These are phyloP conservation scores for Trametes meyenii DNA, from an alignment of 768 basidiomycete species.

Conservation along the genomic window DNA sequence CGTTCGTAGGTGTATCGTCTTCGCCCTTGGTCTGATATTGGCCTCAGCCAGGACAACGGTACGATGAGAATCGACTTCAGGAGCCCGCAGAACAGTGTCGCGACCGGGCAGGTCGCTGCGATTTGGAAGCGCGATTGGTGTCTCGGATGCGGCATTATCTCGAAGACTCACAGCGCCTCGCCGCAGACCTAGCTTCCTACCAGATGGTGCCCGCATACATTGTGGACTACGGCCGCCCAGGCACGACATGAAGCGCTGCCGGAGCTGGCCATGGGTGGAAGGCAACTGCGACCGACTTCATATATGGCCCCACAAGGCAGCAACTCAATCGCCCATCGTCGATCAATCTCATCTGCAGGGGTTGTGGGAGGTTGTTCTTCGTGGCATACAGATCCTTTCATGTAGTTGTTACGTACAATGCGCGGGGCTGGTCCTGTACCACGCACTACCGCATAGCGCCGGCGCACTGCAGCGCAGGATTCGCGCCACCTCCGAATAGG, in stretches of 20 bases:
- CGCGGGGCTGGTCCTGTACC: conserved; percentile 1
- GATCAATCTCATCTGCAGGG: conserved; percentile 25
- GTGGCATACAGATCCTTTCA: conserved; percentile 15
- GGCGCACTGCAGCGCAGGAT: conserved; percentile 1
- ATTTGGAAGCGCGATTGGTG: conserved; percentile 79
- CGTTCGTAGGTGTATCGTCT: conserved; percentile 3
- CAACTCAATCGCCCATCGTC: conserved; percentile 24
- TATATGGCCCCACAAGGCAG: conserved; percentile 21
- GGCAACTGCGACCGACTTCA: conserved; percentile 4
- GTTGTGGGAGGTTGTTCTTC: conserved; percentile 15
- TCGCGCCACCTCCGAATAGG: conserved; percentile 25
- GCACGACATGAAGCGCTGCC: not conserved
- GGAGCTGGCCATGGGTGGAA: not conserved
- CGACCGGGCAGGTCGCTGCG: conserved; percentile 80
- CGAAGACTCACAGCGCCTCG: not conserved
- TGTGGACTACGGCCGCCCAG: not conserved
- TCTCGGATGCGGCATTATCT: conserved; percentile 80
- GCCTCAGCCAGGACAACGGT: conserved; percentile 25
- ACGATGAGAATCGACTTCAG: conserved; percentile 54
- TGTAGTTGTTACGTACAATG: conserved; percentile 26
- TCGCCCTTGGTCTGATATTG: not conserved
- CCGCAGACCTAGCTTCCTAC: not conserved
- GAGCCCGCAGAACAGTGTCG: conserved; percentile 64
- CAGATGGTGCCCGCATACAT: not conserved
- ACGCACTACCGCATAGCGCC: conserved; percentile 12